phyloP scores from a whole-genome alignment of 306 rosid species.

The Rosa lucieae region DNA sequence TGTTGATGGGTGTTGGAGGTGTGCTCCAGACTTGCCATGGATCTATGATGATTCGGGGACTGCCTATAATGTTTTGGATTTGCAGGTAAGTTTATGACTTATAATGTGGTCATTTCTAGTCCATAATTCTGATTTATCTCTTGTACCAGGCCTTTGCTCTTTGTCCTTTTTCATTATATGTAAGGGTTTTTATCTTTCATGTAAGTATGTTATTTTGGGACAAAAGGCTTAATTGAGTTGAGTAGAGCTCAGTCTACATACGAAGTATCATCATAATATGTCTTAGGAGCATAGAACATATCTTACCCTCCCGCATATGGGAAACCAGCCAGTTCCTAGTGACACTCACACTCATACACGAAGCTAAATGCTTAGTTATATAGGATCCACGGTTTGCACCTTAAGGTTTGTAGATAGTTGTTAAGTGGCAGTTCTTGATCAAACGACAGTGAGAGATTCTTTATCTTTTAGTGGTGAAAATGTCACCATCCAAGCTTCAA shows the following conservation, averaged over 20 bases:
- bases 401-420: not conserved
- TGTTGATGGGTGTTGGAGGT: constrained; percentile 66
- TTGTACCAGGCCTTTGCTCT: not conserved
- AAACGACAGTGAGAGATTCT: not conserved
- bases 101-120: not conserved
- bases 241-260: not conserved
- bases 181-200: not conserved
- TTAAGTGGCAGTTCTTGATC: not conserved
- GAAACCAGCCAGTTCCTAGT: not conserved
- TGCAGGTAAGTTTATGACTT: constrained; percentile 55
- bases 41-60: constrained; percentile 45
- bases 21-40: constrained; percentile 77
- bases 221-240: not conserved
- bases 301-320: not conserved
- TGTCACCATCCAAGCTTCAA: not conserved
- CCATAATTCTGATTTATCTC: not conserved
- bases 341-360: not conserved
- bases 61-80: constrained; percentile 71
- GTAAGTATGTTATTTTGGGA: not conserved
- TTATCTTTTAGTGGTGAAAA: not conserved
- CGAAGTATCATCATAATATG: not conserved
- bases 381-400: not conserved
- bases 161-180: not conserved
- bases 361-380: not conserved
- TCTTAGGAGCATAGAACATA: not conserved